These are phyloP conservation scores for Prunus mira DNA, from an alignment of 306 rosid species.

Conservation along the genomic window DNA sequence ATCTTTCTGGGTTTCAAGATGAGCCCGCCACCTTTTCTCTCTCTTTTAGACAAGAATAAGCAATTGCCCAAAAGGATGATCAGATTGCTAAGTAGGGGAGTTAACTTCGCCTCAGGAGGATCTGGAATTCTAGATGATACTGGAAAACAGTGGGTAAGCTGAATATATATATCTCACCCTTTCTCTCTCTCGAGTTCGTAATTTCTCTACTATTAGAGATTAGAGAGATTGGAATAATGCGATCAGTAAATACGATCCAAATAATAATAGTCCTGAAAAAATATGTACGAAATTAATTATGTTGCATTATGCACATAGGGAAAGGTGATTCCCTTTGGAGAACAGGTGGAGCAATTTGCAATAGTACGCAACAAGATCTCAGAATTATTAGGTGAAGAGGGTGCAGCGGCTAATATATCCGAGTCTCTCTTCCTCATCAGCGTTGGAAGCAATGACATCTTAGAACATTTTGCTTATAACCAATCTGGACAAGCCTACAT, in stretches of 20 bases:
- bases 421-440: slow-evolving; percentile 27
- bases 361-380: neutral
- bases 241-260: too few species aligned
- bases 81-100: neutral
- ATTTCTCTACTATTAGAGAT: too few species aligned
- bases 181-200: neutral
- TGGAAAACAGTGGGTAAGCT: slow-evolving; percentile 8
- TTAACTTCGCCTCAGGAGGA: slow-evolving; percentile 30
- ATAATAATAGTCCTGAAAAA: neutral
- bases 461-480: slow-evolving; percentile 10
- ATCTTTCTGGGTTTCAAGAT: neutral
- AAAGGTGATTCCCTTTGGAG: slow-evolving; percentile 8
- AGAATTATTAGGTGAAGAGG: neutral
- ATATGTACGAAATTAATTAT: neutral
- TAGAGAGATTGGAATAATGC: too few species aligned
- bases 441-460: slow-evolving; percentile 30
- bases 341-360: slow-evolving; percentile 23
- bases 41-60: neutral
- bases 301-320: neutral
- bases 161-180: neutral
- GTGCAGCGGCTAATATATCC: neutral
- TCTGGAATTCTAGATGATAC: slow-evolving; percentile 22
- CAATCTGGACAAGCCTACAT: neutral
- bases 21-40: slow-evolving; percentile 32
- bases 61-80: neutral